Conservation (phyloP, 345 rosid genomes). For the Orychophragmus violaceus region DNA sequence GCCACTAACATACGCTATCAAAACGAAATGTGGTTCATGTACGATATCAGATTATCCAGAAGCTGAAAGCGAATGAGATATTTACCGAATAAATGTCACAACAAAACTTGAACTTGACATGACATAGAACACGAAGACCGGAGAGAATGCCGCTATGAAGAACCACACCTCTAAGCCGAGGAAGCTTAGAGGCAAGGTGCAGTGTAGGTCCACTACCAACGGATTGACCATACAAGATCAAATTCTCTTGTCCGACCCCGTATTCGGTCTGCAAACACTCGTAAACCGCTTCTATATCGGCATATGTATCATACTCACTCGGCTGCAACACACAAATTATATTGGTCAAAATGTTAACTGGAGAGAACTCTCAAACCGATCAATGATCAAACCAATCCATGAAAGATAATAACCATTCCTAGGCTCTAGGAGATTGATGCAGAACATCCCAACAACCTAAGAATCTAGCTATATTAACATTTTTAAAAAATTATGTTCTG, state of each 20-base stretch:
- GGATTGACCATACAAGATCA: constrained; percentile 92
- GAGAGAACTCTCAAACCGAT: background rate
- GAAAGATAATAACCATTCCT: background rate
- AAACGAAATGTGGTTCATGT: background rate
- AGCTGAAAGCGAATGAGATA: background rate
- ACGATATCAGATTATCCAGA: background rate
- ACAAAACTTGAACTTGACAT: constrained; percentile 78
- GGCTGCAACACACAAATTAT: constrained; percentile 46
- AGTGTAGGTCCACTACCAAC: constrained; percentile 98
- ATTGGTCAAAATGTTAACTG: background rate
- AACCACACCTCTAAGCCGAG: constrained; percentile 94
- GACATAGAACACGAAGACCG: constrained; percentile 98
- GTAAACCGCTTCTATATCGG: constrained; percentile 96
- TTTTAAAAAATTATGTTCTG: background rate
- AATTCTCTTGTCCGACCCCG: constrained; percentile 86
- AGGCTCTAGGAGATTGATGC: background rate
- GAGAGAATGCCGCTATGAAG: constrained; percentile 98
- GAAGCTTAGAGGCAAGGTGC: constrained; percentile 92
- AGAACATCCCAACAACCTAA: constrained; percentile 11
- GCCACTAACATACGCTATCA: background rate
- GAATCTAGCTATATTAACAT: background rate
- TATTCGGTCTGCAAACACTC: constrained; percentile 86
- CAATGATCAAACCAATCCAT: background rate
- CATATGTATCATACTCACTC: constrained; percentile 85
- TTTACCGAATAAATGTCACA: constrained; percentile 82